Conservation (phyloP, 495 filamentous ascomycete species). For the Penicillium mononematosum region DNA sequence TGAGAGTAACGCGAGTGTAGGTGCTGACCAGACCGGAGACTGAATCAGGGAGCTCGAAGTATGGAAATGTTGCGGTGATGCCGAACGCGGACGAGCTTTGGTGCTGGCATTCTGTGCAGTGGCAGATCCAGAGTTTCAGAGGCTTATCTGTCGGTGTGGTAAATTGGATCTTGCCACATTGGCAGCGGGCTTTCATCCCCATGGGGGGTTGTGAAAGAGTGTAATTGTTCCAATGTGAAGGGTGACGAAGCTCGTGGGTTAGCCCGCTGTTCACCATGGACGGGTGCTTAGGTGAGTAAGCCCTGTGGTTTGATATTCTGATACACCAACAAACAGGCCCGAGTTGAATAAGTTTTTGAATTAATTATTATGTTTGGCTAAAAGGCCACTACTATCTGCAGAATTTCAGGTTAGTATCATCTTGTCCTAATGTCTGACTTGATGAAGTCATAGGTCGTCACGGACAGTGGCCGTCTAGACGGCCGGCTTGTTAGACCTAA, state of each 20-base stretch:
- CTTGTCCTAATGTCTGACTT: too few species aligned
- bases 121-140: conserved; percentile 64
- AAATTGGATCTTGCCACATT: conserved; percentile 63
- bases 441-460: too few species aligned
- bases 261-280: too few species aligned
- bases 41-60: conserved; percentile 48
- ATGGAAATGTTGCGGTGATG: conserved; percentile 64
- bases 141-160: conserved; percentile 49
- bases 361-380: background rate
- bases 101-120: conserved; percentile 64
- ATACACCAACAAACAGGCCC: too few species aligned
- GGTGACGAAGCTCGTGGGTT: background rate
- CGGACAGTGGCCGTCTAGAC: too few species aligned
- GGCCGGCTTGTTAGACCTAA: too few species aligned
- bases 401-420: too few species aligned
- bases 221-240: background rate
- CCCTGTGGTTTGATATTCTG: too few species aligned
- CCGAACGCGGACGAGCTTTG: conserved; percentile 69
- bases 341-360: background rate
- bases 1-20: conserved; percentile 47
- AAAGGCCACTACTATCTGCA: too few species aligned
- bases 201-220: conserved; percentile 10
- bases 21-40: conserved; percentile 39
- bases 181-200: conserved; percentile 57
- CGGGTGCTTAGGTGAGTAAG: too few species aligned